A percentile compares a stretch with the other conserved stretches of the same genome.
These are phyloP conservation scores for Lotmaria passim DNA, from an alignment of 208 protist species.

Conservation along the genomic window DNA sequence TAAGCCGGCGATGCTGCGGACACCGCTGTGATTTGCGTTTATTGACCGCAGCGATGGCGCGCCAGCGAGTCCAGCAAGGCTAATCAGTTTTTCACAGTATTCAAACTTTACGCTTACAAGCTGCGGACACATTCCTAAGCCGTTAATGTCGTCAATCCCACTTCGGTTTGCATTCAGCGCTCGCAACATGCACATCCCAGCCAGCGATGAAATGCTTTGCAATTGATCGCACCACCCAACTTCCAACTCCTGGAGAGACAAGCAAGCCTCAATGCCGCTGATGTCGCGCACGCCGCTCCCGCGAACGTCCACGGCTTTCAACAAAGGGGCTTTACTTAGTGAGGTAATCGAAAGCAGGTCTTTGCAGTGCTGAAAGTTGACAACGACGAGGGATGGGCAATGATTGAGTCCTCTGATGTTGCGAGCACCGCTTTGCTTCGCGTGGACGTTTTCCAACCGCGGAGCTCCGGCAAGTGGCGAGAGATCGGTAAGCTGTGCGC, in stretches of 20 bases:
- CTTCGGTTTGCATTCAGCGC: constrained; percentile 11
- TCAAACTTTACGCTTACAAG: constrained; percentile 13
- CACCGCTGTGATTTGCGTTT: constrained; percentile 10
- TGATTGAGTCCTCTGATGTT: constrained; percentile 8
- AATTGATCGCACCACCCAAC: constrained; percentile 13
- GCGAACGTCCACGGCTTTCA: constrained; percentile 2
- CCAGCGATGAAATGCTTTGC: constrained; percentile 1
- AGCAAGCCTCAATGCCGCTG: constrained; percentile 1
- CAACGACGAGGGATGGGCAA: constrained; percentile 4
- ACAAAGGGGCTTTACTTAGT: not conserved
- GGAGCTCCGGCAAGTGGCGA: constrained; percentile 10
- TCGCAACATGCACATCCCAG: not conserved
- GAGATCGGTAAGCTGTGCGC: constrained; percentile 1
- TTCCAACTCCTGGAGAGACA: constrained; percentile 12
- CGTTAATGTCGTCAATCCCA: constrained; percentile 4
- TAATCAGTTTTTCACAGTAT: constrained; percentile 7
- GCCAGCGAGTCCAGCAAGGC: constrained; percentile 7
- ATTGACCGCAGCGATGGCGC: not conserved
- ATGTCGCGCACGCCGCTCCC: constrained; percentile 12
- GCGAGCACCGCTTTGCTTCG: constrained; percentile 2
- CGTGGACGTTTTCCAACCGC: constrained; percentile 6
- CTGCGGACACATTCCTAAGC: not conserved
- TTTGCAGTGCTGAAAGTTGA: constrained; percentile 19
- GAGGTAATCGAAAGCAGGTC: not conserved
- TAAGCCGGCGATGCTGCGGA: not conserved